phyloP scores from a whole-genome alignment of 805 yeast species.

The Debaryomyces tyrocola region DNA sequence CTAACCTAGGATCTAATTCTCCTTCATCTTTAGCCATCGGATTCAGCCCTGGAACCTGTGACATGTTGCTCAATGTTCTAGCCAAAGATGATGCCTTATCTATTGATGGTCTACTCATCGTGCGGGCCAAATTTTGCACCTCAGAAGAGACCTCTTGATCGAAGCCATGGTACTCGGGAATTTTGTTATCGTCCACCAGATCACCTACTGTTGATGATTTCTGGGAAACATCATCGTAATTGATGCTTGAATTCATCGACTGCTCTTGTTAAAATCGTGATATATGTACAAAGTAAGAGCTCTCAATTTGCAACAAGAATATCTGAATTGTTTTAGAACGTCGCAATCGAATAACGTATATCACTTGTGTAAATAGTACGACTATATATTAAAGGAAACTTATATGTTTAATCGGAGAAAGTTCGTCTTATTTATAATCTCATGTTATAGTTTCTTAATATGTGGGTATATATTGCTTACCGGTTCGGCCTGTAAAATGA shows the following conservation, averaged over 20 bases:
- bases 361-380: no score
- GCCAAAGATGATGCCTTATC: neutral
- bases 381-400: no score
- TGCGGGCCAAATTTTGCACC: neutral
- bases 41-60: neutral
- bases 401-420: no score
- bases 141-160: neutral
- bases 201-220: neutral
- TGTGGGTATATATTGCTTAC: no score
- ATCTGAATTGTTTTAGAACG: no score
- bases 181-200: neutral
- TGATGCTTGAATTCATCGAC: neutral
- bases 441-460: no score
- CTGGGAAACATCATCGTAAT: neutral
- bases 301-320: no score
- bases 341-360: no score
- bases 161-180: neutral
- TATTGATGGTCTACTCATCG: neutral
- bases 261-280: no score
- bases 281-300: no score
- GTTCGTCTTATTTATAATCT: no score
- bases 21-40: constrained; percentile 9
- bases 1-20: constrained; percentile 40
- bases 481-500: no score
- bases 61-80: neutral